These are phyloP conservation scores for Chlamydomonas asymmetrica DNA, from an alignment of 139 green algal genomes.

Conservation along the genomic window DNA sequence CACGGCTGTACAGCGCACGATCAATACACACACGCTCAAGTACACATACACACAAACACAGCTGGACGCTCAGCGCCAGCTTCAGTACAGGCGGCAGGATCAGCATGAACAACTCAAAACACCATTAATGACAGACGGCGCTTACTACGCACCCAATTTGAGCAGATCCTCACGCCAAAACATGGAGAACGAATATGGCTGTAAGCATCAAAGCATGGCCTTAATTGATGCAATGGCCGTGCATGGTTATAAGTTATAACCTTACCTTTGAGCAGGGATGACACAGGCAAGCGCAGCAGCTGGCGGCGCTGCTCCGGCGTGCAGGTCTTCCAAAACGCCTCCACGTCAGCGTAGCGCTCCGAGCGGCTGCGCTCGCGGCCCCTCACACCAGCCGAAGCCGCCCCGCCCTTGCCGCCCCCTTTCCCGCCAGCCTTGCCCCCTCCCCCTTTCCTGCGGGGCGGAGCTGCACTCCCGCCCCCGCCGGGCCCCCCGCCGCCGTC, in stretches of 20 bases:
- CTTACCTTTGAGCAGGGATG: constrained; percentile 47
- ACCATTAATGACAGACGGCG: too few relatives aligned
- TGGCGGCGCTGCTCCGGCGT: constrained; percentile 43
- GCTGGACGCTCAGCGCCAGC: too few relatives aligned
- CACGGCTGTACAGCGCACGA: constrained; percentile 48
- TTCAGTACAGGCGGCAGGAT: too few relatives aligned
- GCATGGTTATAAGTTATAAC: too few relatives aligned
- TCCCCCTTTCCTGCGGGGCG: background rate
- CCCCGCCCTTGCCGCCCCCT: constrained; percentile 14
- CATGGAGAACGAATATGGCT: too few relatives aligned
- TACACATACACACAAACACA: too few relatives aligned
- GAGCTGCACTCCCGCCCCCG: background rate
- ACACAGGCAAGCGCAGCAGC: constrained; percentile 61
- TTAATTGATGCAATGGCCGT: background rate
- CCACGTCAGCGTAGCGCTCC: constrained; percentile 50
- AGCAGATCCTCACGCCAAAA: background rate
- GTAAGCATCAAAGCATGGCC: constrained; percentile 3
- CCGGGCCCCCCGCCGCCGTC: background rate
- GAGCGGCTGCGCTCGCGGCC: constrained; percentile 33
- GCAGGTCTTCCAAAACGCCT: constrained; percentile 55
- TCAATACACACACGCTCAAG: too few relatives aligned
- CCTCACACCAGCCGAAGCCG: background rate
- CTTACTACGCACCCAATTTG: background rate
- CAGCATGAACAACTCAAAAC: too few relatives aligned
- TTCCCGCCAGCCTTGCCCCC: constrained; percentile 6